phyloP scores from a whole-genome alignment of 305 asterid genomes.

The Ilex paraguariensis region DNA sequence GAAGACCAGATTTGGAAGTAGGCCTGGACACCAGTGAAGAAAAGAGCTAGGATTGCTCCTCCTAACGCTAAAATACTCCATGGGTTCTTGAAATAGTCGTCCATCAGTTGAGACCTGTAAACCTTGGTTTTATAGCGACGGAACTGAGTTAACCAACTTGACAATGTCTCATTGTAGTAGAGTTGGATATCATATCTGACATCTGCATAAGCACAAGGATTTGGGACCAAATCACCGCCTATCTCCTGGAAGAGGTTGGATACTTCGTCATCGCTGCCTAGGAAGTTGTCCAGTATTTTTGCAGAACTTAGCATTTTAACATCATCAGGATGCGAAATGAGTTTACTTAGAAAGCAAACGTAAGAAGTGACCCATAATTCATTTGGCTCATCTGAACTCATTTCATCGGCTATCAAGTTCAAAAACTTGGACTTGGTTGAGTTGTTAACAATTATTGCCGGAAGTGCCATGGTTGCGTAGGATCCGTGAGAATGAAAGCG shows the following conservation, averaged over 20 bases:
- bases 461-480: slow-evolving; percentile 5
- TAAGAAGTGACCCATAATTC: slow-evolving; percentile 10
- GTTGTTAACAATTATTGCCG: slow-evolving; percentile 13
- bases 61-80: no score
- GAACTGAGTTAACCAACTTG: no score
- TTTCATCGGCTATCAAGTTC: slow-evolving; percentile 16
- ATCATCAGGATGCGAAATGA: slow-evolving; percentile 11
- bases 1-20: no score
- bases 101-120: no score
- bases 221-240: slow-evolving; percentile 11
- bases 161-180: no score
- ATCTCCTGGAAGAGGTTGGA: slow-evolving; percentile 13
- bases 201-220: neutral
- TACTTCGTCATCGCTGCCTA: slow-evolving; percentile 19
- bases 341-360: slow-evolving; percentile 9
- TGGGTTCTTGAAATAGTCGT: no score
- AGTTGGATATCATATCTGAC: no score
- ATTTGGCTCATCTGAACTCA: slow-evolving; percentile 8
- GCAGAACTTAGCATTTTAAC: slow-evolving; percentile 9
- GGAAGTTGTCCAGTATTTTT: slow-evolving; percentile 8
- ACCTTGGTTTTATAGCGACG: no score
- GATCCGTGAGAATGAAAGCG: neutral
- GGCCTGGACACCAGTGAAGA: no score
- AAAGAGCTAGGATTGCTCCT: no score
- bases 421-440: slow-evolving; percentile 7